Evolutionary conservation across 345 rosid genomes (phyloP), one percentile per base, ranked within the genome.

Genomic region (Cochlearia excelsa): DNA sequence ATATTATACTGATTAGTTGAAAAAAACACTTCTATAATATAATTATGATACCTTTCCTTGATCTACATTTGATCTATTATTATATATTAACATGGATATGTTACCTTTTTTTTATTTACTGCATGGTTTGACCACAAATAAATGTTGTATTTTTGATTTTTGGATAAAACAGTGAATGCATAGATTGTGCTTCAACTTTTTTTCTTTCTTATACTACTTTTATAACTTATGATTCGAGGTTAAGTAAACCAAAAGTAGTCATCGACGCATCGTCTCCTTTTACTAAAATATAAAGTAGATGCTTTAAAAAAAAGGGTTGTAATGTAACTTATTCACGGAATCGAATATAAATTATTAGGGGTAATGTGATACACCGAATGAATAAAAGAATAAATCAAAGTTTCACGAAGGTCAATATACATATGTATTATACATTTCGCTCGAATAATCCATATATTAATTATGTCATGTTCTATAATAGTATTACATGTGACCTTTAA

Each of bases 301-400:
- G 40, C 40, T 37, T 37, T 37, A 4, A 3, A 5, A 37, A 37
- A 37, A 1, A 37, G 66, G 46, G 72, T 52, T 16, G 23, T 16
- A 16, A 16, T 53, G 43, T 5, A 39, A 45, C 44, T 53, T 26
- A 46, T 59, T 31, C 56, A 60, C 30, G n/a, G 37, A 53, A 46
- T 39, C 59, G 54, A 60, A 52, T 52, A 68, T 39, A 23, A 43
- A 4, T 38, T 61, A 49, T 49, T 29, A 9, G 30, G 26, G 6
- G 35, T 39, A 39, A 30, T n/a, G 26, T 59, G 2, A 40, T 61
- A 29, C 28, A 39, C 9, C 30, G 30, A 29, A 61, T 11, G 28
- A 48, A 61, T 44, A 59, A 51, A 29, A 51, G 47, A 59, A 68
- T 46, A 68, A 44, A 59, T 53, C 11, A 11, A 56, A 48, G 57